Evolutionary conservation across 2,329 filamentous ascomycete species (phyloP).

Genomic region (Fusarium bactridioides): DNA sequence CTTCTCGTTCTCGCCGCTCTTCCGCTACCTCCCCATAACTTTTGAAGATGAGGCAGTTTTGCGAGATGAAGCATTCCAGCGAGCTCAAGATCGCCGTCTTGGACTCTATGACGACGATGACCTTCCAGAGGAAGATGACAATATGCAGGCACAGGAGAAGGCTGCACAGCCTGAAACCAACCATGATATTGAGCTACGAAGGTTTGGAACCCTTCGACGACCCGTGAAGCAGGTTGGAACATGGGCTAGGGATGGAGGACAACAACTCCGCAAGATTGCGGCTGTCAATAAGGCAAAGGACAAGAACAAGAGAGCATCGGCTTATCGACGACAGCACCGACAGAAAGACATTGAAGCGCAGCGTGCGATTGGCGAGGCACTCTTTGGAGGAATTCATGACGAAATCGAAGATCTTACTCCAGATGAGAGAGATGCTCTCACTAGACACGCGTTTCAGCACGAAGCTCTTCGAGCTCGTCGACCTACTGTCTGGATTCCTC

Average conservation of each 20-base stretch:
- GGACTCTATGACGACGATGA: too few relatives aligned
- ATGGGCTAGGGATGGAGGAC: conserved; percentile 54
- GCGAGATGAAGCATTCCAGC: too few relatives aligned
- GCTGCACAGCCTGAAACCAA: too few relatives aligned
- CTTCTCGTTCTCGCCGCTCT: too few relatives aligned
- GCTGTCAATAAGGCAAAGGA: conserved; percentile 32
- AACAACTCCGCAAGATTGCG: conserved; percentile 57
- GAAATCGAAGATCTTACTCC: conserved; percentile 94
- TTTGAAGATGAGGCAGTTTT: too few relatives aligned
- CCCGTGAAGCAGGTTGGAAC: conserved; percentile 51
- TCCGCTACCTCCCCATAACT: too few relatives aligned
- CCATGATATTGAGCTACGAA: too few relatives aligned
- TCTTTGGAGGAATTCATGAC: conserved; percentile 88
- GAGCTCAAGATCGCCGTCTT: too few relatives aligned
- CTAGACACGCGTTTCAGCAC: conserved; percentile 90
- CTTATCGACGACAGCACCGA: too few relatives aligned
- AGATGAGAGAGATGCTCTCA: conserved; percentile 84
- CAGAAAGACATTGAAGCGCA: conserved; percentile 75
- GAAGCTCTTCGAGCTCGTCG: conserved; percentile 83
- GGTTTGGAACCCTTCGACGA: too few relatives aligned
- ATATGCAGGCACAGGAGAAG: too few relatives aligned
- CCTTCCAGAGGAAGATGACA: too few relatives aligned
- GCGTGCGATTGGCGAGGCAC: conserved; percentile 75
- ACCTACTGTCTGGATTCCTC: conserved; percentile 92
- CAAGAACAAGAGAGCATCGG: conserved; percentile 50